phyloP scores from a whole-genome alignment of 441 rosid species.

The Mallotus japonicus region DNA sequence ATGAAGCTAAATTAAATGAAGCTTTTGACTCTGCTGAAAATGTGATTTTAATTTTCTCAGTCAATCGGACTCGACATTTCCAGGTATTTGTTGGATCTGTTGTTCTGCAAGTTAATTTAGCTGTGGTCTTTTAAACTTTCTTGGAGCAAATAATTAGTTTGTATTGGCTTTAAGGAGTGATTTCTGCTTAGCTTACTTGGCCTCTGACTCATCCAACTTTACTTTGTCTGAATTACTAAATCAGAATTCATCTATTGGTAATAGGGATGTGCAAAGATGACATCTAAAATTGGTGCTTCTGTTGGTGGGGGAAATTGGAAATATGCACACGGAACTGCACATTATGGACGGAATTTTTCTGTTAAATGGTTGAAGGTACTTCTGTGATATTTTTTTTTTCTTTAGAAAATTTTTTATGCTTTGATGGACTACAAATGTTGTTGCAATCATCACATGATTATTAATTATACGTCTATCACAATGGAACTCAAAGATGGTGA shows the following conservation, averaged over 20 bases:
- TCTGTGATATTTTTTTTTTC: background rate
- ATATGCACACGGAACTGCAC: conserved; percentile 98
- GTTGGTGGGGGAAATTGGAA: conserved; percentile 96
- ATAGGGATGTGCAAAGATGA: conserved; percentile 99
- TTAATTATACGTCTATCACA: background rate
- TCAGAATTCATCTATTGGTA: conserved; percentile 22
- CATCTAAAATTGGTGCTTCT: conserved; percentile 89
- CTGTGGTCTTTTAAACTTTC: background rate
- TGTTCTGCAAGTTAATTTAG: conserved; percentile 2
- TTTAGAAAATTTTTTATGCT: background rate
- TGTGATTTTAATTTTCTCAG: conserved; percentile 89
- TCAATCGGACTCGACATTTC: conserved; percentile 95
- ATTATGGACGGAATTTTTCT: conserved; percentile 94
- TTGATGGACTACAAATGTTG: background rate
- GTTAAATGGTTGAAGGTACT: conserved; percentile 97
- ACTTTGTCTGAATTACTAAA: conserved; percentile 19
- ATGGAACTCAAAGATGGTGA: background rate
- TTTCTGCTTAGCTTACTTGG: conserved; percentile 8
- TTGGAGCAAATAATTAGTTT: background rate
- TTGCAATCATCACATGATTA: background rate
- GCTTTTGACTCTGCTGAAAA: conserved; percentile 93
- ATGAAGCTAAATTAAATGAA: conserved; percentile 95
- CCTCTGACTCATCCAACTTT: conserved; percentile 2
- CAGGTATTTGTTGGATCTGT: conserved; percentile 58
- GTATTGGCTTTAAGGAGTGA: background rate